These are phyloP conservation scores for Pythium brassicae DNA, from an alignment of 352 stramenopile species.

Conservation along the genomic window DNA sequence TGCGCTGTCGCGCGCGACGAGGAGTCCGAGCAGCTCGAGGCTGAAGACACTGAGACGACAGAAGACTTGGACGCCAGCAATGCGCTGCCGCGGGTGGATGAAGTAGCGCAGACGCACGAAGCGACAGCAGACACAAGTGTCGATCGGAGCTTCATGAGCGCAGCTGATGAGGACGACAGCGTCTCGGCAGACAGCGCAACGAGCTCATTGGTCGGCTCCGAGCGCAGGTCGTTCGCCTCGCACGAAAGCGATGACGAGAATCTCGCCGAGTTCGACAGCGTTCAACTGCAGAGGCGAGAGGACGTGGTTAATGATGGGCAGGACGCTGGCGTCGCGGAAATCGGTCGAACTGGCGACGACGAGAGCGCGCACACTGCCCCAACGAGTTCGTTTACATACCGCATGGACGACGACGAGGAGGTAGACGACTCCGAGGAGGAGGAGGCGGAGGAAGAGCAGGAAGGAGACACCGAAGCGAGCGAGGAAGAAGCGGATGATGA, in stretches of 20 bases:
- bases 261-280: neutral
- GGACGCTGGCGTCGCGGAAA: neutral
- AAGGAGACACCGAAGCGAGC: neutral
- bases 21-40: too few species aligned
- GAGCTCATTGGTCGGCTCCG: neutral
- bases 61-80: too few species aligned
- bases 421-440: slow-evolving; percentile 9
- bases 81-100: too few species aligned
- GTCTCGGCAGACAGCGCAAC: neutral
- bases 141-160: too few species aligned
- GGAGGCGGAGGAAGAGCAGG: neutral
- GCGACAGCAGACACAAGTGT: too few species aligned
- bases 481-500: neutral
- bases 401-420: slow-evolving; percentile 11
- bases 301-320: neutral
- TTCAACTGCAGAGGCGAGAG: neutral
- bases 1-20: too few species aligned
- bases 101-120: too few species aligned
- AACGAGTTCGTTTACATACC: neutral
- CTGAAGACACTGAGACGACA: too few species aligned
- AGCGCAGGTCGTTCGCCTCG: neutral
- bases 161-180: neutral
- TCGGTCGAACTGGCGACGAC: neutral
- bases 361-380: too few species aligned
- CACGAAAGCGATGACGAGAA: slow-evolving; percentile 7